Evolutionary conservation across 73 alveolate species (phyloP).

Genomic region (Tetrahymena borealis): DNA sequence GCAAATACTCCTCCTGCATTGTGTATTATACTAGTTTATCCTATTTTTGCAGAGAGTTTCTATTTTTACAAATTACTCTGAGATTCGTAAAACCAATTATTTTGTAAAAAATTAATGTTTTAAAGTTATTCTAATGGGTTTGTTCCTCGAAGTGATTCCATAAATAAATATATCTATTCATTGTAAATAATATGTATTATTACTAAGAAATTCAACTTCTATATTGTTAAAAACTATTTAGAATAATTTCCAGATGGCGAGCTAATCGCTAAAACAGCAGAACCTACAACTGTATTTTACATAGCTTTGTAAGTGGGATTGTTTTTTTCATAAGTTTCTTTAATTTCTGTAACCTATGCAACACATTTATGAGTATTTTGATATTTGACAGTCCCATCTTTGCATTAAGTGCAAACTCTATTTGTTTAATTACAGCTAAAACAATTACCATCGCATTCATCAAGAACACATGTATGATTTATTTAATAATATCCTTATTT

Average conservation of each 20-base stretch:
- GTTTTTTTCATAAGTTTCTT: neutral
- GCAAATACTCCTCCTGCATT: neutral
- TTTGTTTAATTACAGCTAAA: no score
- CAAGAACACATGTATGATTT: no score
- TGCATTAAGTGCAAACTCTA: no score
- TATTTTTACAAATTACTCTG: neutral
- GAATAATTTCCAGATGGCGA: neutral
- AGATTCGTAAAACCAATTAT: neutral
- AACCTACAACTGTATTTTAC: neutral
- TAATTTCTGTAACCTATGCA: neutral
- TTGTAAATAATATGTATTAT: neutral
- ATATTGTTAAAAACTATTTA: neutral
- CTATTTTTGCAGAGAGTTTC: neutral
- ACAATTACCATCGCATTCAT: no score
- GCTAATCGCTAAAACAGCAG: neutral
- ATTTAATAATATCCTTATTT: no score
- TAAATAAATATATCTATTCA: neutral
- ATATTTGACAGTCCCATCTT: no score
- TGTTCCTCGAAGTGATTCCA: neutral
- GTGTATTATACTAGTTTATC: neutral
- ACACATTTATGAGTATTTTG: no score
- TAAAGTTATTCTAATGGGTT: neutral
- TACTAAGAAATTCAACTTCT: neutral
- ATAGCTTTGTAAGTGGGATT: neutral
- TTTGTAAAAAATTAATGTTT: neutral